Conservation (phyloP, 2,329 filamentous ascomycete genomes). For the Aspergillus ustus region DNA sequence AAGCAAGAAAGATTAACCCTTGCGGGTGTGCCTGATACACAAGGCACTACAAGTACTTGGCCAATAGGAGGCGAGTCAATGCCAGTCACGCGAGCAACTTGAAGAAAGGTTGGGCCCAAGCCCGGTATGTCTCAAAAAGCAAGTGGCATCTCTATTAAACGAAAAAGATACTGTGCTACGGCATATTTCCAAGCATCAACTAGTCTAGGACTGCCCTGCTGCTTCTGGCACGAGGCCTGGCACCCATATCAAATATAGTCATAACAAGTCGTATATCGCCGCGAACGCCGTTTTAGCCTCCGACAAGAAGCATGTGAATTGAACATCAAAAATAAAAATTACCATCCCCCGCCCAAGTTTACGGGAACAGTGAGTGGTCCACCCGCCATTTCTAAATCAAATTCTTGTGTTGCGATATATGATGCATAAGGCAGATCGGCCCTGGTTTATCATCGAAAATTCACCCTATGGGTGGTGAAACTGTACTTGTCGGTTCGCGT, state of each 20-base stretch:
- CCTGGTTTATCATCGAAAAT: constrained; percentile 42
- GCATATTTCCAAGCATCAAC: constrained; percentile 19
- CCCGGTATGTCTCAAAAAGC: neutral
- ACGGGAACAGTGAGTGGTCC: constrained; percentile 11
- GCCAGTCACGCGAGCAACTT: neutral
- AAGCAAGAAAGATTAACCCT: too few relatives aligned
- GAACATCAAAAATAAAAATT: constrained; percentile 18
- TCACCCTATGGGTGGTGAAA: constrained; percentile 55
- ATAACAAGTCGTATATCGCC: constrained; percentile 35
- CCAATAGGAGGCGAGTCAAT: neutral
- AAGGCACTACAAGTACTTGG: neutral
- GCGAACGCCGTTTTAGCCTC: constrained; percentile 33
- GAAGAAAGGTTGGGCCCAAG: neutral
- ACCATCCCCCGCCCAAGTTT: constrained; percentile 15
- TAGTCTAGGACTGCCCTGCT: constrained; percentile 18
- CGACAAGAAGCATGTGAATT: constrained; percentile 19
- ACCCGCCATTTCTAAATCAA: constrained; percentile 22
- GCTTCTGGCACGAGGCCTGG: constrained; percentile 16
- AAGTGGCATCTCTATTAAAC: neutral
- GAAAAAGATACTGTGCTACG: constrained; percentile 18
- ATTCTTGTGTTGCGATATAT: constrained; percentile 29
- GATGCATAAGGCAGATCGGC: constrained; percentile 16
- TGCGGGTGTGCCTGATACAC: neutral
- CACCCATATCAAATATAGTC: constrained; percentile 31
- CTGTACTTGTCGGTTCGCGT: constrained; percentile 22